Evolutionary conservation across 163 green algal genomes (phyloP).

Genomic region (Volvox carteri): DNA sequence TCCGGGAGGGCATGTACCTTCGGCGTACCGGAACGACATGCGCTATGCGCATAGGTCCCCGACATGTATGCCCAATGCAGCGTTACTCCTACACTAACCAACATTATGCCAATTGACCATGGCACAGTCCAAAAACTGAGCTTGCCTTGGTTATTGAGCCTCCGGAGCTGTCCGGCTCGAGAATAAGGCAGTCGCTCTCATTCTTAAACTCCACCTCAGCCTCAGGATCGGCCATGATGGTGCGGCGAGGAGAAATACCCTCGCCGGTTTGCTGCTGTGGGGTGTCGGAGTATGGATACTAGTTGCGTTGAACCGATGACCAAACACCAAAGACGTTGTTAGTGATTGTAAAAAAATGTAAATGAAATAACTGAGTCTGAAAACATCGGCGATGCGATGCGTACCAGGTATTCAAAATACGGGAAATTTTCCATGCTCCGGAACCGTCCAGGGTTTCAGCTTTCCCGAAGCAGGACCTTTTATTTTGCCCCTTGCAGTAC

Average conservation of each 20-base stretch:
- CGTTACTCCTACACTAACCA: neutral
- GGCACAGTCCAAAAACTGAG: neutral
- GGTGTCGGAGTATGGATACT: neutral
- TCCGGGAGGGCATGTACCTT: no score
- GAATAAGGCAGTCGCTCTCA: constrained; percentile 16
- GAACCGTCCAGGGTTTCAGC: no score
- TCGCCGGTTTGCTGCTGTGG: neutral
- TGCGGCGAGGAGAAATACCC: neutral
- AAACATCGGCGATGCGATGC: no score
- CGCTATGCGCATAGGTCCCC: neutral
- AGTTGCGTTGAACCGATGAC: no score
- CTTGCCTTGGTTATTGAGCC: neutral
- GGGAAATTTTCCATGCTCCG: no score
- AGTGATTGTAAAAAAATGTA: no score
- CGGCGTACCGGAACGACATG: neutral
- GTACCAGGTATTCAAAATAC: no score
- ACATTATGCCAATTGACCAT: neutral
- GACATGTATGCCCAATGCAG: neutral
- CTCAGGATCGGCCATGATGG: constrained; percentile 44
- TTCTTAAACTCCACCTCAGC: constrained; percentile 52
- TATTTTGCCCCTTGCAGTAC: no score
- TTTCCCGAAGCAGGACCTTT: no score
- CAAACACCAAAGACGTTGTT: no score
- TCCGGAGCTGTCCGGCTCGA: constrained; percentile 15
- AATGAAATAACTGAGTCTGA: neutral